Conservation (phyloP, 306 rosid genomes). For the Dryas octopetala region DNA sequence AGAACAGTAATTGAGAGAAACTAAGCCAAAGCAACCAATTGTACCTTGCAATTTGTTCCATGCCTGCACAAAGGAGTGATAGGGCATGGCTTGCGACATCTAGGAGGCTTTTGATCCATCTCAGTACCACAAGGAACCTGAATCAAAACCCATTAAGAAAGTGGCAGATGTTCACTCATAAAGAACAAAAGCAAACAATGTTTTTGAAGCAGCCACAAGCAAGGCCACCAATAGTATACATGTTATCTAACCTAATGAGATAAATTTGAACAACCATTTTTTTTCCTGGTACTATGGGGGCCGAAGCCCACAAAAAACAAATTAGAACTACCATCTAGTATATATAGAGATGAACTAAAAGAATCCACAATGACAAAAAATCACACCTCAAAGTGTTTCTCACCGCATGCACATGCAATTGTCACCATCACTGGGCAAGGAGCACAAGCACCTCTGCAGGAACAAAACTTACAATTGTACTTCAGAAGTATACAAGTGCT, state of each 20-base stretch:
- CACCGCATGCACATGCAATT: conserved; percentile 86
- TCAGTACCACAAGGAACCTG: conserved; percentile 99
- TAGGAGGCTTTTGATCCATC: conserved; percentile 89
- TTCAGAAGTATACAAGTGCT: neutral
- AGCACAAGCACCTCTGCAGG: conserved; percentile 91
- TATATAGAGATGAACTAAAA: conserved; percentile 18
- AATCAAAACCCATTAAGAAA: conserved; percentile 27
- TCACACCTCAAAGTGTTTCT: conserved; percentile 87
- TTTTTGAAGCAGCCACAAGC: conserved; percentile 23
- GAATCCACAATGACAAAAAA: conserved; percentile 24
- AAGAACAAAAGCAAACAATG: neutral
- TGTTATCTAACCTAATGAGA: neutral
- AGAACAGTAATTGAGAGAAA: conserved; percentile 17
- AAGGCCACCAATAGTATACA: conserved; percentile 13
- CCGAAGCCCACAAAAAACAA: too few species aligned
- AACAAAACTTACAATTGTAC: conserved; percentile 33
- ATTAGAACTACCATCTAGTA: conserved; percentile 8
- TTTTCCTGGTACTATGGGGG: too few species aligned
- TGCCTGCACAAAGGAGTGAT: conserved; percentile 77
- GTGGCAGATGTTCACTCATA: conserved; percentile 6
- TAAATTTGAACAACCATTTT: too few species aligned
- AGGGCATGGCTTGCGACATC: conserved; percentile 69
- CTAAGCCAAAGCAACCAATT: conserved; percentile 15
- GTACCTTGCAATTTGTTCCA: conserved; percentile 70
- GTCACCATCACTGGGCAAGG: conserved; percentile 98